phyloP scores from a whole-genome alignment of 257 asterid genomes.

The Lycium barbarum region DNA sequence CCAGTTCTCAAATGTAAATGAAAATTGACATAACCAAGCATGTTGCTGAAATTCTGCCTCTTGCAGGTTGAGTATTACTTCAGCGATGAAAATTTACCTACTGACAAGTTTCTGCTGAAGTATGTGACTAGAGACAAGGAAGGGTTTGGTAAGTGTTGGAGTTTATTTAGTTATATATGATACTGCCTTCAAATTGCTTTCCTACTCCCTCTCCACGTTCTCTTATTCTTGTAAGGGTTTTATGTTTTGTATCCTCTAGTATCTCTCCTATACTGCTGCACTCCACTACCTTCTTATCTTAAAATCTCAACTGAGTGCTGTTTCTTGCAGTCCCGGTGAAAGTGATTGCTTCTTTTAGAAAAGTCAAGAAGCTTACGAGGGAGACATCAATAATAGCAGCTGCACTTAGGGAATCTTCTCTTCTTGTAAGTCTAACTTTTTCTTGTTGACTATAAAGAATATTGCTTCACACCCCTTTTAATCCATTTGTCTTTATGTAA shows the following conservation, averaged over 20 bases:
- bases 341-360: conserved; percentile 82
- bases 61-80: conserved; percentile 94
- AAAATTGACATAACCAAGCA: neutral
- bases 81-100: conserved; percentile 86
- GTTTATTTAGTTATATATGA: conserved; percentile 11
- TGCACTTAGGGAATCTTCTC: conserved; percentile 80
- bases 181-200: neutral
- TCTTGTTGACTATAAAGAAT: conserved; percentile 5
- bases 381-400: conserved; percentile 67
- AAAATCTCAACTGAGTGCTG: conserved; percentile 37
- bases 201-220: neutral
- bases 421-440: conserved; percentile 64
- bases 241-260: conserved; percentile 15
- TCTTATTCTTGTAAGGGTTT: neutral
- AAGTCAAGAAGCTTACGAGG: conserved; percentile 83
- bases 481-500: neutral
- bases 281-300: neutral
- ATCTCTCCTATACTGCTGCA: neutral
- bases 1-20: neutral
- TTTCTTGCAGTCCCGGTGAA: conserved; percentile 84
- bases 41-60: conserved; percentile 11
- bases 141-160: conserved; percentile 72
- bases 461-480: conserved; percentile 23
- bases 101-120: conserved; percentile 80
- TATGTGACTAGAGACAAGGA: conserved; percentile 60